These are phyloP conservation scores for Candolleomyces eurysporus DNA, from an alignment of 768 basidiomycete genomes.

Conservation along the genomic window DNA sequence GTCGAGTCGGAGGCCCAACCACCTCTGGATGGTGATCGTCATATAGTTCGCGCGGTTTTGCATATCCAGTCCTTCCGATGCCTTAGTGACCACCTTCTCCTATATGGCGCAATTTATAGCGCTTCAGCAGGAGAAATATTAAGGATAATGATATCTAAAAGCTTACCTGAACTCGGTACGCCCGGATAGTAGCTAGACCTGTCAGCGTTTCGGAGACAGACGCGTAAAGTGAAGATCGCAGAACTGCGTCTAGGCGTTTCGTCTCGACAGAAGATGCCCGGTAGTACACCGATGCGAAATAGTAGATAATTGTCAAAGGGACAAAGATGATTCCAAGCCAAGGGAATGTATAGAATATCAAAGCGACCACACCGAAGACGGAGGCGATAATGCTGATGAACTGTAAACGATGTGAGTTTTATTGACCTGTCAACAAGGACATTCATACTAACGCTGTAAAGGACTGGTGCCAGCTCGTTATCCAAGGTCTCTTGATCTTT, in stretches of 20 bases:
- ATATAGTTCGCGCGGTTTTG: slow-evolving; percentile 64
- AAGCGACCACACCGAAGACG: slow-evolving; percentile 52
- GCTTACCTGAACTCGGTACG: slow-evolving; percentile 21
- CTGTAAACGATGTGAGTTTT: slow-evolving; percentile 22
- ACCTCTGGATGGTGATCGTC: slow-evolving; percentile 61
- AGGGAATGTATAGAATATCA: slow-evolving; percentile 67
- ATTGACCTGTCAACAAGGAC: too few species aligned
- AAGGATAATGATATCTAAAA: slow-evolving; percentile 43
- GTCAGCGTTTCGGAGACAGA: slow-evolving; percentile 50
- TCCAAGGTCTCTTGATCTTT: slow-evolving; percentile 63
- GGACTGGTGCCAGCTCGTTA: slow-evolving; percentile 40
- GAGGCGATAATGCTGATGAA: slow-evolving; percentile 37
- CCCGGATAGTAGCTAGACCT: slow-evolving; percentile 56
- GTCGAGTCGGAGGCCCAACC: slow-evolving; percentile 62
- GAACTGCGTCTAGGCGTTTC: slow-evolving; percentile 60
- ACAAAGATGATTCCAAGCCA: slow-evolving; percentile 62
- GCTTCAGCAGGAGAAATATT: too few species aligned
- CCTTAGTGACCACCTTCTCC: slow-evolving; percentile 31
- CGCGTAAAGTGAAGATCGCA: slow-evolving; percentile 56
- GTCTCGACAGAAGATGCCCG: slow-evolving; percentile 59
- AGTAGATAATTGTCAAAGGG: slow-evolving; percentile 52
- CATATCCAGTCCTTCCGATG: slow-evolving; percentile 52
- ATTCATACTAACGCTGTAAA: slow-evolving; percentile 43
- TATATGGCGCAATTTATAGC: slow-evolving; percentile 20
- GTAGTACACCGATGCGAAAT: slow-evolving; percentile 51